Evolutionary conservation across 2,329 filamentous ascomycete species (phyloP), one percentile per base, ranked within the genome.

Genomic region (Aspergillus sp.): DNA sequence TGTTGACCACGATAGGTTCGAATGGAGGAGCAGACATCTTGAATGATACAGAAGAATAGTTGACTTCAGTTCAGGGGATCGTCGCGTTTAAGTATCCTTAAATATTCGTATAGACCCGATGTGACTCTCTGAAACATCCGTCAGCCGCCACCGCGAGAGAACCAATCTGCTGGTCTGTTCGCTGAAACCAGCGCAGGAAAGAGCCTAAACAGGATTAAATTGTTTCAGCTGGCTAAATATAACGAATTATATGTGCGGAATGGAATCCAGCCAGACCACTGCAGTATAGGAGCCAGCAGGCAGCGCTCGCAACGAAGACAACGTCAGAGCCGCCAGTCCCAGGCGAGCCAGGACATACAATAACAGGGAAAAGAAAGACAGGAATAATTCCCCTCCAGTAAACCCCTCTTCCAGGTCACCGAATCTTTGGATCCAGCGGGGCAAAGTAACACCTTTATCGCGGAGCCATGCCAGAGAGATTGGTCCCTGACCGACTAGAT

Each of bases 1-100:
- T 22, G 17, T 51, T 51, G 34, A 7, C 15, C 15, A 51, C 70
- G 22, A 46, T 46, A 1, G 34, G 34, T 2, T 37, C 15, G 34
- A 37, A 37, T 2, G 34, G 34, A 15, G 34, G 13, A 15, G 34
- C 34, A 9, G 34, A 37, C 34, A 37, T 37, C 5, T 15, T 37
- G 34, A 13, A 37, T 37, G 7, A 4, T 30, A 30, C 20, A 20
- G 9, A 11, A 30, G 34, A 30, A 4, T 11, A 30, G 27, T 30
- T 30, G 27, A 11, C 27, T 11, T 30, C 9, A 11, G 9, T 30
- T 11, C 27, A 11, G 27, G 27, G 27, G 27, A 30, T 30, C 27
- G 20, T 20, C 20, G 20, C 20, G 20, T 20, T 20, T 20, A 20
- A 20, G 20, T 20, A 20, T 20, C 20, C 3, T 30, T 30, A 11